phyloP scores from a whole-genome alignment of 139 green algal genomes.

The Coccomyxa sp. region DNA sequence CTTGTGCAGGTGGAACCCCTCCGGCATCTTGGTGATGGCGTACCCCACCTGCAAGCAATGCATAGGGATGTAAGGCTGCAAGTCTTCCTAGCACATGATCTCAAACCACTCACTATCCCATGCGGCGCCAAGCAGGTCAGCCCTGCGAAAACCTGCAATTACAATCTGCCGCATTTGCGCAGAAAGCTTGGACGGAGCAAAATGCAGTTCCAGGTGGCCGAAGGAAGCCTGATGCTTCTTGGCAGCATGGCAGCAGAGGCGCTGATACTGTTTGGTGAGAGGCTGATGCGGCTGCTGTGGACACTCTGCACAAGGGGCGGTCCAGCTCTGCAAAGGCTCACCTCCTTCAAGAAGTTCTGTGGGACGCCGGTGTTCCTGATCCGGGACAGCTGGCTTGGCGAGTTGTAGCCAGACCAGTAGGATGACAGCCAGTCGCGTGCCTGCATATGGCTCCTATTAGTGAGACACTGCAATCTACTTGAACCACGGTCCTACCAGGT shows the following conservation, averaged over 20 bases:
- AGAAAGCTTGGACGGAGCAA: too few species aligned
- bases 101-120: too few species aligned
- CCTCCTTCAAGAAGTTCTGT: conserved; percentile 46
- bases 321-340: neutral
- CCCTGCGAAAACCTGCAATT: too few species aligned
- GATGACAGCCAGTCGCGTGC: conserved; percentile 85
- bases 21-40: conserved; percentile 79
- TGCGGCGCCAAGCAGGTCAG: too few species aligned
- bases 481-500: too few species aligned
- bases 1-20: conserved; percentile 79
- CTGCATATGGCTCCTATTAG: too few species aligned
- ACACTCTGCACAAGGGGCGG: too few species aligned
- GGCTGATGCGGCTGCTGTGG: too few species aligned
- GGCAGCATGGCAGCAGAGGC: neutral
- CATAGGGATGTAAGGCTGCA: too few species aligned
- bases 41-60: conserved; percentile 72
- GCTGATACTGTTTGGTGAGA: neutral
- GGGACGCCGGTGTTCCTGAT: conserved; percentile 91
- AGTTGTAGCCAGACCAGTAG: conserved; percentile 93
- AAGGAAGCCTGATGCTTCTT: neutral
- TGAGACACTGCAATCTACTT: too few species aligned
- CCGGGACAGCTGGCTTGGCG: conserved; percentile 74
- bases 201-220: neutral
- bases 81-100: too few species aligned
- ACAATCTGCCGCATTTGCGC: too few species aligned